These are phyloP conservation scores for Gelatoporia subvermispora DNA, from an alignment of 768 basidiomycete genomes.

Conservation along the genomic window DNA sequence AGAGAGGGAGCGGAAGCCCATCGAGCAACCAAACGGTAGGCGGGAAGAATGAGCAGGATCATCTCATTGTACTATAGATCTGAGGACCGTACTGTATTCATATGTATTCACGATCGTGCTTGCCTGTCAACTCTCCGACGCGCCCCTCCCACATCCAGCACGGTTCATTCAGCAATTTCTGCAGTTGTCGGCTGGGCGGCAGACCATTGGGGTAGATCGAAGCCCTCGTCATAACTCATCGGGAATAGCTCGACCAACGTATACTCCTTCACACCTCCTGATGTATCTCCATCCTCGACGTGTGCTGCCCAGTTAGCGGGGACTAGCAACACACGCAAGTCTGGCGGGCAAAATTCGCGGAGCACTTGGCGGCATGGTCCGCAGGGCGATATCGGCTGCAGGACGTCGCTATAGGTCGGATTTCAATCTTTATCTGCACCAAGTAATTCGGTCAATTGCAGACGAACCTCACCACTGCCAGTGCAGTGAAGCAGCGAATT, in stretches of 20 bases:
- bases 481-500: slow-evolving; percentile 55
- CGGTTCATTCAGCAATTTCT: no score
- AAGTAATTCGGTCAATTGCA: no score
- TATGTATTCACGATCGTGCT: no score
- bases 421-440: not conserved
- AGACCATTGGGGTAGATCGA: no score
- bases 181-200: no score
- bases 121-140: no score
- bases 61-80: no score
- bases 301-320: slow-evolving; percentile 52
- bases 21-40: not conserved
- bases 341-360: slow-evolving; percentile 73
- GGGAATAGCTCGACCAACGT: slow-evolving; percentile 73
- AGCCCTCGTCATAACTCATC: no score
- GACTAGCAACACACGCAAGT: slow-evolving; percentile 67
- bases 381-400: slow-evolving; percentile 69
- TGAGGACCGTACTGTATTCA: no score
- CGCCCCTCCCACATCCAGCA: no score
- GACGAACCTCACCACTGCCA: slow-evolving; percentile 73
- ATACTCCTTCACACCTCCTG: slow-evolving; percentile 47
- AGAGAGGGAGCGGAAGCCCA: not conserved
- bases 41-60: no score
- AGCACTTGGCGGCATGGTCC: slow-evolving; percentile 90
- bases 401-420: slow-evolving; percentile 51
- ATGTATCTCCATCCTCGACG: slow-evolving; percentile 29